Conservation (phyloP, 805 yeast genomes). For the Wickerhamomyces xylosicus region DNA sequence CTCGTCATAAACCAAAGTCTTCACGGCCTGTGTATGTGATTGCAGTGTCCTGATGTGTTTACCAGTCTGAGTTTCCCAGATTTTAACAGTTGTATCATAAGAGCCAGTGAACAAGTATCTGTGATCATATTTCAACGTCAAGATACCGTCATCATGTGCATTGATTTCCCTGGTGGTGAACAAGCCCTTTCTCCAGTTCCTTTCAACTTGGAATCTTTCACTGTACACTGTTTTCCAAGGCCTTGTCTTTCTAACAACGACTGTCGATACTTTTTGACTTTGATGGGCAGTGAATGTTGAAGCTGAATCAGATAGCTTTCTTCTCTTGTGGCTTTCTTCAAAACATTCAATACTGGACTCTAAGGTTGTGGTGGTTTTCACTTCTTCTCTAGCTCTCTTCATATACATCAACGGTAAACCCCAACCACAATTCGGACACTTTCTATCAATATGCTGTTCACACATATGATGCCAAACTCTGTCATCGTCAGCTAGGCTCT, state of each 20-base stretch:
- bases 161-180: constrained; percentile 52
- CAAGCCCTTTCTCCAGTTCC: constrained; percentile 87
- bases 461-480: constrained; percentile 98
- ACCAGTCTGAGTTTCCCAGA: constrained; percentile 88
- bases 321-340: constrained; percentile 11
- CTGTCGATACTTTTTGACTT: too few relatives aligned
- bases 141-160: constrained; percentile 86
- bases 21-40: constrained; percentile 87
- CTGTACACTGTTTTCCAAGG: constrained; percentile 96
- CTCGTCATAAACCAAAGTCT: constrained; percentile 76
- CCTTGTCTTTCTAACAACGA: constrained; percentile 38
- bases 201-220: constrained; percentile 84
- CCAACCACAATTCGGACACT: constrained; percentile 99
- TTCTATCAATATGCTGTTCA: constrained; percentile 94
- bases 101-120: constrained; percentile 82
- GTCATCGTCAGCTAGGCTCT: constrained; percentile 86
- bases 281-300: constrained; percentile 9
- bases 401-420: constrained; percentile 92
- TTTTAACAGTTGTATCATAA: constrained; percentile 78
- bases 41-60: constrained; percentile 62
- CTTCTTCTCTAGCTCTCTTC: constrained; percentile 58
- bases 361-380: constrained; percentile 3
- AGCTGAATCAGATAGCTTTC: constrained; percentile 14
- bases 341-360: constrained; percentile 7
- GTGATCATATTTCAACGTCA: constrained; percentile 78